Evolutionary conservation across 1,284 basidiomycete species (phyloP), one percentile per base, ranked within the genome.

Genomic region (Cryptococcus sp.): DNA sequence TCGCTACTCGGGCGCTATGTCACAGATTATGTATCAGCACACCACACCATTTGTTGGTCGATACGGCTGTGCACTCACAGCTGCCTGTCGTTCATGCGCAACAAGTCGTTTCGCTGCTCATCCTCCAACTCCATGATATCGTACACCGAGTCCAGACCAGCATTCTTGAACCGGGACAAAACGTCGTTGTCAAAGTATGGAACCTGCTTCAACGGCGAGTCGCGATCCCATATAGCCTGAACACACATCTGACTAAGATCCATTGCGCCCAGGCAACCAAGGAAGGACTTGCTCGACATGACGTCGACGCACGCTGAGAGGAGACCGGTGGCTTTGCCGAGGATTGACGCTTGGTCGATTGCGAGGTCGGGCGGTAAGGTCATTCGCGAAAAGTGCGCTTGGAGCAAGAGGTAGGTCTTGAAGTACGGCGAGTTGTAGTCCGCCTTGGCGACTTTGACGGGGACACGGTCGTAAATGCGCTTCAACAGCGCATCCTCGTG

Each of bases 211-310:
- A 98, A 79, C 0, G 93, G 91, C 47, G 89, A 92, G 77, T 97
- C 96, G 35, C 88, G 89, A 72, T 99, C 94, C 95, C 95, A 98
- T 75, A 95, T 88, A 0, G 91, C 94, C 78, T 99, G 96, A 2
- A 98, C 93, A 76, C 91, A 93, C 95, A 99, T 99, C 80, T 99
- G 96, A n/a, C 89, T 91, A 59, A 99, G 78, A 80, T 99, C 96
- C 96, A 99, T 99, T 0, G 94, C 95, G 50, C 94, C 90, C 16
- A 98, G 81, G 1, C 94, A 95, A 72, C 88, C 95, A 70, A 99
- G 78, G 88, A 88, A 95, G 3, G 91, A 93, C 73, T 97, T 97
- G 50, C 89, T 93, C 5, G 90, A 93, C 92, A 99, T 93, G 60
- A 99, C 95, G 75, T 98, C 95, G 39, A 98, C 94, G 72, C 92